These are phyloP conservation scores for Blastobotrys chiropterorum DNA, from an alignment of 805 yeast genomes.

Conservation along the genomic window DNA sequence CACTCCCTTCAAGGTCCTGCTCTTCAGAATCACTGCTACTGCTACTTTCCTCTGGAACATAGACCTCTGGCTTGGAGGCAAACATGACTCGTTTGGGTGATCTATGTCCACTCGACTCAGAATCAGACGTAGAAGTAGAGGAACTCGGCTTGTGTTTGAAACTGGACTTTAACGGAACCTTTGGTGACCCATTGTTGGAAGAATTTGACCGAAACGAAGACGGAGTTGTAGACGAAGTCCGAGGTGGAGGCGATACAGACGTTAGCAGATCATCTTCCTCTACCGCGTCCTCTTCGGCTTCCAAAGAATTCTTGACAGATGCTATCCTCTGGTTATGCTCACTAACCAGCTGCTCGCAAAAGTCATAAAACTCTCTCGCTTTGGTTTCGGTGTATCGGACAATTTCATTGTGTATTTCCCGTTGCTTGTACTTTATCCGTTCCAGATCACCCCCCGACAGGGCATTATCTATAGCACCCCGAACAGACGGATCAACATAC, in stretches of 20 bases:
- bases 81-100: constrained; percentile 6
- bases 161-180: constrained; percentile 5
- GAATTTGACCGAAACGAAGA: background rate
- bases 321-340: background rate
- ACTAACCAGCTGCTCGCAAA: constrained; percentile 8
- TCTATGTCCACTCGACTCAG: background rate
- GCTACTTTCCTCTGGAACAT: background rate
- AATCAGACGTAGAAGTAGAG: background rate
- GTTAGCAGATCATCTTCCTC: background rate
- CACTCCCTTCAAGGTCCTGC: constrained; percentile 1
- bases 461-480: constrained; percentile 8
- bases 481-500: constrained; percentile 13
- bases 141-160: constrained; percentile 1
- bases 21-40: background rate
- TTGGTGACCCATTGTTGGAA: background rate
- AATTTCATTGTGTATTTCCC: constrained; percentile 13
- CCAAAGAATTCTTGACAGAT: background rate
- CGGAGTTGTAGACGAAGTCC: background rate
- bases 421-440: constrained; percentile 10
- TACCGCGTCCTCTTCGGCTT: background rate
- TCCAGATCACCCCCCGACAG: constrained; percentile 7
- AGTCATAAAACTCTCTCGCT: constrained; percentile 13
- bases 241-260: background rate
- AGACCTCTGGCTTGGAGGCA: constrained; percentile 1
- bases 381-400: constrained; percentile 12